Conservation (phyloP, 2,329 filamentous ascomycete species). For the Alternaria alternata region DNA sequence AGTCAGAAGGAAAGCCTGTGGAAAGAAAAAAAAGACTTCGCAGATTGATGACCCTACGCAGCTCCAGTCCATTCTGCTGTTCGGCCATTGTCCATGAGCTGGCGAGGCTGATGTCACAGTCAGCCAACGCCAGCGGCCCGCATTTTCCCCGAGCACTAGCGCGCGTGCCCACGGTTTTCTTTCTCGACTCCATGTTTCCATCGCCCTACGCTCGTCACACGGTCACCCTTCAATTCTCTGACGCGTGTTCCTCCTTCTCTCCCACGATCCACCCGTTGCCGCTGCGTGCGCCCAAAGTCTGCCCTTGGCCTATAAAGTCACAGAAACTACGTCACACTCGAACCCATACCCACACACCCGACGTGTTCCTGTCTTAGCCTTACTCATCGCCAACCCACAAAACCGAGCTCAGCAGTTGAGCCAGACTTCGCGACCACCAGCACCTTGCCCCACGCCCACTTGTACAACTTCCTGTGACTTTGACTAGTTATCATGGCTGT, state of each 20-base stretch:
- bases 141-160: constrained; percentile 34
- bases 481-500: constrained; percentile 94
- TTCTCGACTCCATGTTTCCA: constrained; percentile 17
- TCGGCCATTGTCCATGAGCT: background rate
- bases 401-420: constrained; percentile 28
- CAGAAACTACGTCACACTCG: constrained; percentile 39
- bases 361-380: constrained; percentile 45
- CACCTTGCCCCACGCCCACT: constrained; percentile 37
- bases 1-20: background rate
- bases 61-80: background rate
- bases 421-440: constrained; percentile 46
- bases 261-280: constrained; percentile 33
- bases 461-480: constrained; percentile 72
- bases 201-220: constrained; percentile 30
- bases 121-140: constrained; percentile 26
- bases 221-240: constrained; percentile 34
- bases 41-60: background rate
- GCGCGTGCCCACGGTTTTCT: constrained; percentile 32
- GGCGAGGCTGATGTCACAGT: constrained; percentile 18
- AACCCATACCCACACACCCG: constrained; percentile 25
- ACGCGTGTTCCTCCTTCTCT: constrained; percentile 22
- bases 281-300: constrained; percentile 46
- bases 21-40: background rate
- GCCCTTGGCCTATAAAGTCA: constrained; percentile 29
- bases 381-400: constrained; percentile 37